Base-by-base conservation (phyloP, 2,329 filamentous ascomycete genomes). In the Clonostachys rhizophaga region DNA sequence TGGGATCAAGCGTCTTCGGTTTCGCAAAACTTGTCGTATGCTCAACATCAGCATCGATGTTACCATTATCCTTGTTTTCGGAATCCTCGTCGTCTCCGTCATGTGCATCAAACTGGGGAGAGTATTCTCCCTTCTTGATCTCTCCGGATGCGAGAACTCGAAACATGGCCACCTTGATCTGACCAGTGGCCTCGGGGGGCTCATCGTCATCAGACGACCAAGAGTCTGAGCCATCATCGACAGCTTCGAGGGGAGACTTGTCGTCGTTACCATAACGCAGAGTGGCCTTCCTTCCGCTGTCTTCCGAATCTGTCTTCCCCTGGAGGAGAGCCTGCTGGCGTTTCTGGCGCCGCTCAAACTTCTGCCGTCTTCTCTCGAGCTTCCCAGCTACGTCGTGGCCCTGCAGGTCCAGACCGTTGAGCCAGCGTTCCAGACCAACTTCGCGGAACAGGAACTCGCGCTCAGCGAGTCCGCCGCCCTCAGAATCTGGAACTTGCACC, bases 21-120 rank as follows among this genome's bases (percentile, higher is more conserved):
- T 96, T 95, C 10, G 92, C 92, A 67, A 97, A 97, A 63, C 91
- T 96, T 8, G 94, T 97, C 3, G 94, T 97, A 64, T 99, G 94
- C 68, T 97, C 94, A 48, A 96, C 81, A 59, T 96, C 90, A 39
- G 83, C 87, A 57, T 91, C 88, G 50, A 87, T 75, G 24, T 30
- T 30, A 13, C 75, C 75, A 37, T 77, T 81, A 44, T 74, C 79
- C 7, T 73, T 76, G 30, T 72, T 71, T 36, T 63, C 68, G 30
- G 76, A 65, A 16, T 76, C 72, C 46, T 87, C 84, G 47, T 96
- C 91, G 52, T 96, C 91, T 52, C 96, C 92, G 59, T 97, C 94
- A 58, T 97, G 90, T 4, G 92, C 92, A 64, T 96, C 91, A 54
- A 97, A 97, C 60, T 97, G 94, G 12, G 94, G 94, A 2, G 91